These are phyloP conservation scores for Metschnikowia hibisci DNA, from an alignment of 805 yeast species.

Conservation along the genomic window DNA sequence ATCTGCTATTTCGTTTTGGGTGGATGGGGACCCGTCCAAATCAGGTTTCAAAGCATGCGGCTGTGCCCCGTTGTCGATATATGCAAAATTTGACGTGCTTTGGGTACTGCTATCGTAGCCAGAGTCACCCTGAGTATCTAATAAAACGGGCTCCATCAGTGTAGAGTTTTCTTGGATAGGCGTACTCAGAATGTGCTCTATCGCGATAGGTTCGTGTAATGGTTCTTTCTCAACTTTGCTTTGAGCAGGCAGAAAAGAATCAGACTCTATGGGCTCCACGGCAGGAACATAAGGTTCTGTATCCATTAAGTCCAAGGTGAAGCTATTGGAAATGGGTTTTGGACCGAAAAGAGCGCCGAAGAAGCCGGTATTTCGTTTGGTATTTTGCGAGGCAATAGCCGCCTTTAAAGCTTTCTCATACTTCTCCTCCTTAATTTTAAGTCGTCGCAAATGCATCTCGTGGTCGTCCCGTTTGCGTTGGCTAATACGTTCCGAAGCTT, in stretches of 20 bases:
- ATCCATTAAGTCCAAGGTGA: slow-evolving; percentile 10
- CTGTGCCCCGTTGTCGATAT: neutral
- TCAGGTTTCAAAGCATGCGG: neutral
- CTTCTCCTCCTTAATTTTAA: slow-evolving; percentile 37
- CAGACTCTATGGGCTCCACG: neutral
- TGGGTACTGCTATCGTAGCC: too few species aligned
- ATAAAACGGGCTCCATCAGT: too few species aligned
- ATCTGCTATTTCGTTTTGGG: neutral
- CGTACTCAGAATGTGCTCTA: too few species aligned
- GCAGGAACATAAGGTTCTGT: neutral
- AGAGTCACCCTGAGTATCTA: too few species aligned
- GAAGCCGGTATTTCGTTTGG: slow-evolving; percentile 23
- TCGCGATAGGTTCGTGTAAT: too few species aligned
- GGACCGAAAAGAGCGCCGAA: slow-evolving; percentile 31
- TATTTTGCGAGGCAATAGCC: slow-evolving; percentile 23
- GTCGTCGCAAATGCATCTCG: slow-evolving; percentile 32
- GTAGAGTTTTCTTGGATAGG: too few species aligned
- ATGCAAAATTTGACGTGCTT: neutral
- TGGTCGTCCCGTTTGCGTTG: slow-evolving; percentile 40
- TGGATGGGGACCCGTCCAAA: neutral
- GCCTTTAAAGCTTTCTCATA: slow-evolving; percentile 30
- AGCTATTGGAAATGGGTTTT: slow-evolving; percentile 13
- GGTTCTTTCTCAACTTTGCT: too few species aligned
- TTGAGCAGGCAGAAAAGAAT: too few species aligned
- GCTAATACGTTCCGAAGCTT: slow-evolving; percentile 33